A percentile compares a stretch with the other conserved stretches of the same genome.
Evolutionary conservation across 2,329 filamentous ascomycete species (phyloP).

Genomic region (Cordyceps tenuipes): DNA sequence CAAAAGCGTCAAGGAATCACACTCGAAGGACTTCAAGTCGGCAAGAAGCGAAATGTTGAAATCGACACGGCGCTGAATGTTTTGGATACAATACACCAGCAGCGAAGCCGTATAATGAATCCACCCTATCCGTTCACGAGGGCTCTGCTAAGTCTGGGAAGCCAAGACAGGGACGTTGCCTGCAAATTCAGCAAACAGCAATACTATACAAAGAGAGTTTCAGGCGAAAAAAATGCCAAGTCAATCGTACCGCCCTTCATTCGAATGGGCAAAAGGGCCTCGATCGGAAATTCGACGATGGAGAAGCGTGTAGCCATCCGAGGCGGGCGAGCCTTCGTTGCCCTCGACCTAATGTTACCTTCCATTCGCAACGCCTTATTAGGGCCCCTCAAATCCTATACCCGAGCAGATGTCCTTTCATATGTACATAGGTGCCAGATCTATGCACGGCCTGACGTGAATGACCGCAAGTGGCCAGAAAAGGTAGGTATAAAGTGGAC

Average conservation of each 20-base stretch:
- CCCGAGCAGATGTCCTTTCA: not conserved
- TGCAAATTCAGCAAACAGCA: not conserved
- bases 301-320: not conserved
- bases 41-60: not conserved
- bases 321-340: not conserved
- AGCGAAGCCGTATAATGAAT: not conserved
- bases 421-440: not conserved
- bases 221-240: not conserved
- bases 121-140: not conserved
- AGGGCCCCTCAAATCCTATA: not conserved
- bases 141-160: not conserved
- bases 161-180: not conserved
- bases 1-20: not conserved
- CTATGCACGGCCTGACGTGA: not conserved
- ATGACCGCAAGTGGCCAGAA: not conserved
- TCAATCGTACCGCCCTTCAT: not conserved
- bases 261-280: not conserved
- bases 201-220: not conserved
- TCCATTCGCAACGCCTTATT: not conserved
- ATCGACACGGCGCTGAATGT: not conserved
- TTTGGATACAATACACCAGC: not conserved
- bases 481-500: not conserved
- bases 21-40: not conserved
- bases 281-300: not conserved
- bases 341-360: not conserved